Evolutionary conservation across 2,329 filamentous ascomycete species (phyloP).

Genomic region (Didymella glomerata): DNA sequence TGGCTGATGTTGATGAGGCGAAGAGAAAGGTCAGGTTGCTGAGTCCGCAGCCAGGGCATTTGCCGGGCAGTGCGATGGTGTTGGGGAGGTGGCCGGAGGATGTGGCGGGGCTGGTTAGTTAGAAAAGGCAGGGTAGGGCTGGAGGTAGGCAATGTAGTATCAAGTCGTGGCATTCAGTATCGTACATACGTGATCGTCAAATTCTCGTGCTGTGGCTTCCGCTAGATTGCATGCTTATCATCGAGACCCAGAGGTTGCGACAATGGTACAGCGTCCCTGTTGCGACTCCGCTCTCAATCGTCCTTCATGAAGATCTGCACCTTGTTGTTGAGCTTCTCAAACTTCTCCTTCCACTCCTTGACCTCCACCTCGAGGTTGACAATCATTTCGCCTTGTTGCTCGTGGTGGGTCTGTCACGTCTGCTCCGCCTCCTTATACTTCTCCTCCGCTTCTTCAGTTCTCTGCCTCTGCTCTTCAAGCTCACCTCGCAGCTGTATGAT

Average conservation of each 20-base stretch:
- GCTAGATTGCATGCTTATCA: not conserved
- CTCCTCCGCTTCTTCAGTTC: not conserved
- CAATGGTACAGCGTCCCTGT: not conserved
- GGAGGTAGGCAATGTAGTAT: not conserved
- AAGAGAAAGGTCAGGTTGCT: conserved; percentile 82
- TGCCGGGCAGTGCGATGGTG: conserved; percentile 81
- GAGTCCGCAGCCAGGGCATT: conserved; percentile 80
- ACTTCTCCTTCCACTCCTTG: not conserved
- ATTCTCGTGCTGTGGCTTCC: not conserved
- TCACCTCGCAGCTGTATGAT: no score
- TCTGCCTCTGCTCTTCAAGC: no score
- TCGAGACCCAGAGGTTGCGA: not conserved
- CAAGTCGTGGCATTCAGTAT: not conserved
- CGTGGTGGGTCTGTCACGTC: not conserved
- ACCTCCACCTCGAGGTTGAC: not conserved
- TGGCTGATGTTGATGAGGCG: conserved; percentile 88
- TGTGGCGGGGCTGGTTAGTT: conserved; percentile 73
- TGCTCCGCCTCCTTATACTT: not conserved
- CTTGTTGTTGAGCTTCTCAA: not conserved
- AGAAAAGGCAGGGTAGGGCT: not conserved
- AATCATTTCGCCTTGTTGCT: not conserved
- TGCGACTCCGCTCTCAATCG: not conserved
- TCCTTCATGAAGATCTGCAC: not conserved
- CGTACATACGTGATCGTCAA: not conserved
- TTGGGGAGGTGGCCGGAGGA: conserved; percentile 89